phyloP scores from a whole-genome alignment of 2,329 filamentous ascomycete species.

The Blumeria hordei region DNA sequence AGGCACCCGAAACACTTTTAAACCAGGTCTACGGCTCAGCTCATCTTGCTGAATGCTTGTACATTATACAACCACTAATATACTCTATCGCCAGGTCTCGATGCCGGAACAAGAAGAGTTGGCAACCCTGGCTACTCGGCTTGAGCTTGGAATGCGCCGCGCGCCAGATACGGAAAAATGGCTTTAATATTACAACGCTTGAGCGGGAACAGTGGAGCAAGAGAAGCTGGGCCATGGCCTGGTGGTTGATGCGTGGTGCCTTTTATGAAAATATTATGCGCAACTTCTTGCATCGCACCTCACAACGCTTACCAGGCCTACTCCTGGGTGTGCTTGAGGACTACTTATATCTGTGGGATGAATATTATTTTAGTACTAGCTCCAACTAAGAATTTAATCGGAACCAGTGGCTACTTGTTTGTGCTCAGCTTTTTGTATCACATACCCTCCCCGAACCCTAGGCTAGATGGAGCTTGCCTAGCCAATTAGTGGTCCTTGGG shows the following conservation, averaged over 20 bases:
- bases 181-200: conserved; percentile 48
- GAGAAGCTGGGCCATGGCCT: conserved; percentile 71
- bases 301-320: conserved; percentile 28
- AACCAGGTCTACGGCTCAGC: conserved; percentile 51
- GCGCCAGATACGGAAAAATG: conserved; percentile 49
- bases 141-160: conserved; percentile 69
- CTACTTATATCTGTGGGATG: conserved; percentile 95
- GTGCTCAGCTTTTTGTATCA: too few species aligned
- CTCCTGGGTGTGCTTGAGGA: conserved; percentile 74
- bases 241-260: conserved; percentile 93
- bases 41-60: conserved; percentile 68
- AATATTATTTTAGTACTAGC: conserved; percentile 54
- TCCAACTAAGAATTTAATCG: conserved; percentile 3
- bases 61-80: conserved; percentile 68
- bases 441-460: too few species aligned
- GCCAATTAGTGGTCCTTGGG: too few species aligned
- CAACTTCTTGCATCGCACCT: conserved; percentile 35
- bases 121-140: conserved; percentile 80
- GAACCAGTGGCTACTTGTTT: too few species aligned
- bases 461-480: too few species aligned
- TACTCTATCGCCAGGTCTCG: conserved; percentile 62
- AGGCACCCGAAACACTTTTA: conserved; percentile 67
- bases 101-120: conserved; percentile 48
- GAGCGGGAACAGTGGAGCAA: conserved; percentile 79
- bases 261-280: conserved; percentile 87